Evolutionary conservation across 768 basidiomycete genomes (phyloP), one percentile per base, ranked within the genome.

Genomic region (Russula sp.): DNA sequence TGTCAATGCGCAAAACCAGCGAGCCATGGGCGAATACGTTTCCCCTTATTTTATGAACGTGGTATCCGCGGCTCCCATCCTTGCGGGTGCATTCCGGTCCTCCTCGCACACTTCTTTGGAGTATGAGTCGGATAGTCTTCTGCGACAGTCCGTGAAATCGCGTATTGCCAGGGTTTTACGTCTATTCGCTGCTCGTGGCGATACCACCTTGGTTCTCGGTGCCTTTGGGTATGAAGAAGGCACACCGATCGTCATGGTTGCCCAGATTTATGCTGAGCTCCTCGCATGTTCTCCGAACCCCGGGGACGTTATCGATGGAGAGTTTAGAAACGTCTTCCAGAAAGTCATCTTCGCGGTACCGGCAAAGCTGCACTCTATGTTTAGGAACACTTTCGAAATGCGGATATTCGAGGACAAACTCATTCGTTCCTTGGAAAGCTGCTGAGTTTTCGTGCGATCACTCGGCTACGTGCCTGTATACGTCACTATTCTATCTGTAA

Each of bases 31-130:
- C 57, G 67, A 68, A 36, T 66, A 66, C 20, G 67, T 62, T n/a
- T 53, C 64, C 14, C 67, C 67, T 22, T 68, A 68, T 53, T 38
- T 36, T 36, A 66, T 66, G 64, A 68, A 68, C 53, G 67, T 68
- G 16, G n/a, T 66, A 16, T 68, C 64, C 18, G 61, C 55, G 24
- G 46, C 55, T 3, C 64, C 67, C 18, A 28, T 57, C 18, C 50
- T 49, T 34, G 62, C 53, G 16, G 30, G 30, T 26, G 6, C 54
- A 5, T 57, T 51, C 49, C 50, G 30, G 48, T 48, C 56, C n/a
- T 46, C 48, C 11, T 30, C 38, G 4, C 26, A 48, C 30, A 30
- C 51, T 9, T 30, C 44, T 63, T 53, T 44, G 52, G 34, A 63
- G 49, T 26, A 10, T 2, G 62, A 63, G 56, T n/a, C 16, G 9